Base-by-base conservation (phyloP, 495 filamentous ascomycete genomes). In the Tuber borchii region DNA sequence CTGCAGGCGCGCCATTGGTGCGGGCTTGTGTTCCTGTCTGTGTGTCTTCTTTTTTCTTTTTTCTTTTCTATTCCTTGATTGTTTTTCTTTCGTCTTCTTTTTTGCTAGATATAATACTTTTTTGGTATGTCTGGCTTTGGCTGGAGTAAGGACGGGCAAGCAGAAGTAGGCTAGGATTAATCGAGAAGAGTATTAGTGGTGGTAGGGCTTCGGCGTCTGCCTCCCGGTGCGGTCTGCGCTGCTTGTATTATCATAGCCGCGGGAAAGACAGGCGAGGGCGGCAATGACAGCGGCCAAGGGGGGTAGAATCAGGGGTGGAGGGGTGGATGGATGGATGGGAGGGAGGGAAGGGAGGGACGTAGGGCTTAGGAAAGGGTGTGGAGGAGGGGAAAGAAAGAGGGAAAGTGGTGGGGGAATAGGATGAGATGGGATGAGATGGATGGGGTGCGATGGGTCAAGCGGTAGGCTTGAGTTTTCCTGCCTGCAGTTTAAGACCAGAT, bases 141-240 rank as follows among this genome's bases (percentile, higher is more conserved):
- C 56, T 65, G 14, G 56, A 26, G 56, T 65, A 34, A 34, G 56
- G 56, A 17, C 31, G 56, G 26, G 14, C 56, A 34, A 31, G 56
- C 14, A 19, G 56, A 17, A 65, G 56, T 8, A 31, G 56, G 56
- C 26, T 43, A 77, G 75, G 75, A 74, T 68, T 37, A 70, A 74
- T 77, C 19, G 72, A 74, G 45, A 75, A 74, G 26, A 72, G 75
- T 37, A 72, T 73, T 56, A 70, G 37, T 40, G 43, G 71, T 56
- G 65, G 72, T 69, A 34, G 56, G 34, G 51, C 0, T 65, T 65
- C 14, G 26, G 14, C 56, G 56, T 19, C 51, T 61, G 51, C n/a
- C 5, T 61, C n/a, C 51, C 12, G n/a, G 26, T 61, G 39, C 39
- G 39, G 39, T 40, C 26, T 65, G 14, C 26, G 17, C 56, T 31